Conservation (phyloP, 192 early-diverging fungal species). For the Gryganskiella cystojenkinii region DNA sequence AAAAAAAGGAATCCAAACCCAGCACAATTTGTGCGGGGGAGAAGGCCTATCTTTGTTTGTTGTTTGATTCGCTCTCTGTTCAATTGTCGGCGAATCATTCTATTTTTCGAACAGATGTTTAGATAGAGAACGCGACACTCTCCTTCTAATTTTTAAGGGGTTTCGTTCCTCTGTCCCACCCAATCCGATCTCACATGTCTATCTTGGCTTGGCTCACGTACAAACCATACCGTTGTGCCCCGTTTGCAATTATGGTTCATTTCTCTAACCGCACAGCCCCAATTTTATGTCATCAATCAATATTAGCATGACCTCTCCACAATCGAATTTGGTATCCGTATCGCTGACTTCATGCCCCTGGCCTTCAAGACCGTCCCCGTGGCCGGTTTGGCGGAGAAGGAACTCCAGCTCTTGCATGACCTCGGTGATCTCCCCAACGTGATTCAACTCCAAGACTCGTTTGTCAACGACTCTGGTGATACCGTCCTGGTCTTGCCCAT, state of each 20-base stretch:
- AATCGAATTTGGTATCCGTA: constrained; percentile 73
- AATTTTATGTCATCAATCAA: neutral
- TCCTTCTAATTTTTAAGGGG: neutral
- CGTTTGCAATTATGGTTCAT: neutral
- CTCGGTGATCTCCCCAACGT: constrained; percentile 58
- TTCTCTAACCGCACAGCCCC: neutral
- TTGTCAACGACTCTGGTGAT: constrained; percentile 67
- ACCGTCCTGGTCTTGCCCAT: constrained; percentile 74
- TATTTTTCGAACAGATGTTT: constrained; percentile 48
- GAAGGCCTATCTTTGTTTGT: too few species aligned
- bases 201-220: neutral
- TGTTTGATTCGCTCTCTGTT: too few species aligned
- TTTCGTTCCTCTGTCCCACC: neutral
- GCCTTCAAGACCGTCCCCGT: constrained; percentile 75
- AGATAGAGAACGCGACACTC: constrained; percentile 12
- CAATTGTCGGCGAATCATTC: too few species aligned
- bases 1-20: too few species aligned
- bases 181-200: neutral
- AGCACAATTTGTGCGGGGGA: too few species aligned
- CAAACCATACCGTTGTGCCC: neutral
- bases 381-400: constrained; percentile 61
- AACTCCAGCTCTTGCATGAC: constrained; percentile 64
- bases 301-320: constrained; percentile 42
- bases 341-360: constrained; percentile 66
- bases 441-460: constrained; percentile 70